Base-by-base conservation (phyloP, 169 alveolate species). In the Babesia microti region DNA sequence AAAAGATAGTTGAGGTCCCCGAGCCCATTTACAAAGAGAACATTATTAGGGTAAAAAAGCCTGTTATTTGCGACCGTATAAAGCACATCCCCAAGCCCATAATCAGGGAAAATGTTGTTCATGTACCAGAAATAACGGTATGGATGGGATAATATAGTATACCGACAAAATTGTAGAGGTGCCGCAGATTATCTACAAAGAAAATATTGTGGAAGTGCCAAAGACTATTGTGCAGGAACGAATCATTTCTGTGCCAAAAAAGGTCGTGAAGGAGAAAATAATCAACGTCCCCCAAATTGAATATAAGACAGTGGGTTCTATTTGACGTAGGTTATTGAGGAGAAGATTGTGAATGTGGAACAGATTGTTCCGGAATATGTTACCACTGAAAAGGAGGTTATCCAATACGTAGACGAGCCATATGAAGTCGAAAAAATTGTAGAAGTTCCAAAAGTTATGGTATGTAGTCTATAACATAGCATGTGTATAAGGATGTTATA, bases 381-480 rank as follows among this genome's bases (percentile, higher is more conserved):
- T 0, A 53, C 60, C 49, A 74, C 57, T 65, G 84, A 74, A 29
- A 67, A 68, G 2, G 72, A 59, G 15, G 76, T 68, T 28, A 68
- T 72, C 11, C 84, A 74, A 49, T 61, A 68, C 39, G 59, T 74
- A 2, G 84, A 76, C 51, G 58, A 81, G 22, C 85, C 84, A 5
- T 63, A 51, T 34, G 89, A 79, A 47, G 90, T 82, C 18, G 94
- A 87, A 65, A 85, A 83, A 48, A 82, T 87, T 24, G 90, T 87
- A 3, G 93, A 87, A 41, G 93, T 87, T n/a, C 94, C 94, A 21
- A 91, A 87, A 46, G 76, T 87, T 28, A 68, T 72, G 66, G 81
- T 75, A 26, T 11, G 58, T 11, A 7, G 72, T 26, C 6, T 68
- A n/a, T 3, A 30, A 3, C 3, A 18, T 80, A 81, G 74, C 91